Conservation (phyloP, 2,329 filamentous ascomycete genomes). For the Purpureocillium lavendulum region DNA sequence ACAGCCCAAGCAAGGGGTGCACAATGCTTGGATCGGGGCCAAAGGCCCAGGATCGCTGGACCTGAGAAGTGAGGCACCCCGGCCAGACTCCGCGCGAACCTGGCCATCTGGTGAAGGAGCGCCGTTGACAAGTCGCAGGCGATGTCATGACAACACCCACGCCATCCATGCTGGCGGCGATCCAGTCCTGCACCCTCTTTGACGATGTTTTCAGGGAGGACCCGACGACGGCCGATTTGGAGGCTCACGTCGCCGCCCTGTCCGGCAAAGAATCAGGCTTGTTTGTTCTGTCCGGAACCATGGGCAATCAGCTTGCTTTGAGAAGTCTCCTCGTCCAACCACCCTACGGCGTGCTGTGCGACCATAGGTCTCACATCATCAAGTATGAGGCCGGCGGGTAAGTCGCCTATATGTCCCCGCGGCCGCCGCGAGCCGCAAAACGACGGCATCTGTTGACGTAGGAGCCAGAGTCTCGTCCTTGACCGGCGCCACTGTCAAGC, state of each 20-base stretch:
- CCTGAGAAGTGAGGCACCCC: constrained; percentile 10
- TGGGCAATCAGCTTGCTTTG: constrained; percentile 86
- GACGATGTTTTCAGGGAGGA: constrained; percentile 85
- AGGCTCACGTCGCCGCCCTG: constrained; percentile 64
- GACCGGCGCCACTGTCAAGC: constrained; percentile 61
- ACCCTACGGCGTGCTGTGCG: constrained; percentile 72
- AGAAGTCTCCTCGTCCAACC: constrained; percentile 71
- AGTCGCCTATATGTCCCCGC: constrained; percentile 10
- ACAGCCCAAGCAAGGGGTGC: background rate
- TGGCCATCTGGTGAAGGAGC: background rate
- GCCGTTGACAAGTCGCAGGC: constrained; percentile 20
- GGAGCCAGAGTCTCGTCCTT: constrained; percentile 56
- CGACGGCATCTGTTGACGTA: background rate
- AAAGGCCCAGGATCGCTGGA: constrained; percentile 10
- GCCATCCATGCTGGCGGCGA: constrained; percentile 70
- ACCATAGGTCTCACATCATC: constrained; percentile 70
- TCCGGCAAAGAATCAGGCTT: constrained; percentile 69
- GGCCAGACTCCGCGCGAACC: background rate
- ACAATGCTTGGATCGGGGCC: constrained; percentile 10
- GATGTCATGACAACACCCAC: constrained; percentile 65
- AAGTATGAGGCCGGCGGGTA: constrained; percentile 56
- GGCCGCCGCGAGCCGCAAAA: background rate
- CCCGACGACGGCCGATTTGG: constrained; percentile 65
- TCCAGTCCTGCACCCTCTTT: constrained; percentile 63
- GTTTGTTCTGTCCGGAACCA: constrained; percentile 82